Evolutionary conservation across 768 basidiomycete genomes (phyloP).

Genomic region (Cystofilobasidium macerans): DNA sequence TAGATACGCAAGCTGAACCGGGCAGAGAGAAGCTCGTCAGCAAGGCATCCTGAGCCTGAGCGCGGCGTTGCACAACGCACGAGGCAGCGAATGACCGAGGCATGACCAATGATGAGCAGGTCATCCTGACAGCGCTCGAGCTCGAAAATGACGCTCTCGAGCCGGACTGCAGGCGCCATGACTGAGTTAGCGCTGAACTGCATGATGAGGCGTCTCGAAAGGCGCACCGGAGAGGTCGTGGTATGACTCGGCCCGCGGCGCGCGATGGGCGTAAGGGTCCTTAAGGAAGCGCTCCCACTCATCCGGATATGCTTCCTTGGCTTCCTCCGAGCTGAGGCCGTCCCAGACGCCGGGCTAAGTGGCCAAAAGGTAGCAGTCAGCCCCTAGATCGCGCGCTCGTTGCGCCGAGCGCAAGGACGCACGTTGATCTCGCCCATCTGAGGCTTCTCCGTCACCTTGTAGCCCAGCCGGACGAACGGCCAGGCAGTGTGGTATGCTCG

Average conservation of each 20-base stretch:
- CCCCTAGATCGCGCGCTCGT: too few relatives aligned
- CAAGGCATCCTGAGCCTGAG: too few relatives aligned
- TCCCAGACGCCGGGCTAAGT: slow-evolving; percentile 59
- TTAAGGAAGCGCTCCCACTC: slow-evolving; percentile 88
- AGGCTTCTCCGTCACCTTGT: slow-evolving; percentile 73
- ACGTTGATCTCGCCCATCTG: slow-evolving; percentile 99
- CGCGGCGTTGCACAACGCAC: slow-evolving; percentile 28
- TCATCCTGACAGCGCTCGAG: slow-evolving; percentile 90
- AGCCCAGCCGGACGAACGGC: slow-evolving; percentile 60
- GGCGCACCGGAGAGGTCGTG: slow-evolving; percentile 55
- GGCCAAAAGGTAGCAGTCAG: not conserved
- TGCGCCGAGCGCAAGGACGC: too few relatives aligned
- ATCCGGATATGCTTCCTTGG: slow-evolving; percentile 75
- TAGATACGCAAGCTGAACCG: slow-evolving; percentile 47
- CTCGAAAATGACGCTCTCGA: slow-evolving; percentile 88
- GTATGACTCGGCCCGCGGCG: slow-evolving; percentile 70
- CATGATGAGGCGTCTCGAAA: not conserved
- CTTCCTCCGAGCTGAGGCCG: slow-evolving; percentile 80
- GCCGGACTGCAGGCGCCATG: slow-evolving; percentile 52
- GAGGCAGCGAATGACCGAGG: slow-evolving; percentile 76
- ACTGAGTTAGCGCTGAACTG: slow-evolving; percentile 24
- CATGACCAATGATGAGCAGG: slow-evolving; percentile 72
- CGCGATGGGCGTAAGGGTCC: slow-evolving; percentile 59
- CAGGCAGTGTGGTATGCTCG: slow-evolving; percentile 91
- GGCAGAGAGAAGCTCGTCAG: not conserved